Conservation (phyloP, 345 rosid species). For the Linum tenue region DNA sequence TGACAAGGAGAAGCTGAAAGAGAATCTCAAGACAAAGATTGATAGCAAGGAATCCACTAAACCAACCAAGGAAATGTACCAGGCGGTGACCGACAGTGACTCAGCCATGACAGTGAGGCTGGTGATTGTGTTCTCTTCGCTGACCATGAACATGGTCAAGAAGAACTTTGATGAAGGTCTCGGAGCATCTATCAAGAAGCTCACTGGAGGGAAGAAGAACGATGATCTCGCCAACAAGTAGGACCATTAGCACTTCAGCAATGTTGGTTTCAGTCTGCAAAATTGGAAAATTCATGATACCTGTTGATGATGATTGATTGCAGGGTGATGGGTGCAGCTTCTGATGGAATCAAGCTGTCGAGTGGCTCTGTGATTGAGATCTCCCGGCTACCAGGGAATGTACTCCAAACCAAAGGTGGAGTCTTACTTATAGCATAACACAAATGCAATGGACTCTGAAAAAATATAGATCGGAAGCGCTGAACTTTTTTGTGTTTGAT, state of each 20-base stretch:
- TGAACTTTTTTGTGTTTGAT: background rate
- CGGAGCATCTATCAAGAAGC: conserved; percentile 33
- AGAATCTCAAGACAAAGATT: conserved; percentile 25
- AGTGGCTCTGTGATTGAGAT: conserved; percentile 39
- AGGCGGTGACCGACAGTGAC: conserved; percentile 35
- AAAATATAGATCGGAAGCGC: background rate
- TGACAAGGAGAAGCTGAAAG: conserved; percentile 35
- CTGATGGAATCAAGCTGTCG: conserved; percentile 35
- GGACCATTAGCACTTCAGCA: background rate
- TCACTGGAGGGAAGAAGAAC: conserved; percentile 35
- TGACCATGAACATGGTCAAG: conserved; percentile 39
- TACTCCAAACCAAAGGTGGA: conserved; percentile 32
- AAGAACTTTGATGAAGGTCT: conserved; percentile 34
- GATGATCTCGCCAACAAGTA: conserved; percentile 35
- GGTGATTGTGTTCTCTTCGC: conserved; percentile 35
- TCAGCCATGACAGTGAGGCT: conserved; percentile 25
- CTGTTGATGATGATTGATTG: conserved; percentile 1
- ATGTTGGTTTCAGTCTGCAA: background rate
- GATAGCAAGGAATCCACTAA: conserved; percentile 25
- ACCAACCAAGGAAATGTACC: conserved; percentile 35
- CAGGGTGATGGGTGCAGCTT: conserved; percentile 36
- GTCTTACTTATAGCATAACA: no score
- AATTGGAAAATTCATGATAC: background rate
- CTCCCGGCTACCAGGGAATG: conserved; percentile 35
- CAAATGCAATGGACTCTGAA: background rate